Percentiles rank a stretch among this genome's conserved stretches.
phyloP scores from a whole-genome alignment of 1,284 basidiomycete species.

The Ustilago bromivora region DNA sequence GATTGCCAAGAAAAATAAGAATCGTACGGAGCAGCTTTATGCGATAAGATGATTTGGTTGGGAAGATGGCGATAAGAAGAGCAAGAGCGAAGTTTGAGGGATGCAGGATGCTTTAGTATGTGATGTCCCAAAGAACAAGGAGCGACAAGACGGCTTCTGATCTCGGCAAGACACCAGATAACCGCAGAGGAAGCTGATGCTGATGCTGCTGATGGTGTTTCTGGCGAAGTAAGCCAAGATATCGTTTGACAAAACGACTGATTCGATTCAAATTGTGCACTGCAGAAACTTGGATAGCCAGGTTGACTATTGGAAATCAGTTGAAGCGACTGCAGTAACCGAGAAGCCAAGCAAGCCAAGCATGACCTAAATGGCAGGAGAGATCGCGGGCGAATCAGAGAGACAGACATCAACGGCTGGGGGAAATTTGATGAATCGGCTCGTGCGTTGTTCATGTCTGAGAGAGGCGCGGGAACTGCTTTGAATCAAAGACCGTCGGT shows the following conservation, averaged over 20 bases:
- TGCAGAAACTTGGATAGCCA: background rate
- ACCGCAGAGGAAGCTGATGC: background rate
- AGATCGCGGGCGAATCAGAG: slow-evolving; percentile 1
- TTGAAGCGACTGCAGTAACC: background rate
- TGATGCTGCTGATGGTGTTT: background rate
- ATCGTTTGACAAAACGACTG: slow-evolving; percentile 8
- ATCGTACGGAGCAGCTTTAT: slow-evolving; percentile 12
- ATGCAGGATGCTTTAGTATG: slow-evolving; percentile 5
- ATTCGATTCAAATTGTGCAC: slow-evolving; percentile 11
- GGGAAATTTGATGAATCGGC: slow-evolving; percentile 6
- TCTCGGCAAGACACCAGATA: slow-evolving; percentile 1
- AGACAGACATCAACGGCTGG: background rate
- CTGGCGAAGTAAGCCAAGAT: background rate
- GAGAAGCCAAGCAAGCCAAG: slow-evolving; percentile 8
- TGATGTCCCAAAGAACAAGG: background rate
- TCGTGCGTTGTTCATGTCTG: slow-evolving; percentile 8
- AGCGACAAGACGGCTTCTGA: slow-evolving; percentile 5
- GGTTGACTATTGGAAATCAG: background rate
- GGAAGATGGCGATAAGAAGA: slow-evolving; percentile 7
- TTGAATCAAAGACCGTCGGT: slow-evolving; percentile 30
- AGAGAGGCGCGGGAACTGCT: background rate
- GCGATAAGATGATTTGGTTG: background rate
- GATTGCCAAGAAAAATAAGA: slow-evolving; percentile 31
- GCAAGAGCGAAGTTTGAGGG: background rate
- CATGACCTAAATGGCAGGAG: background rate